Conservation (phyloP, 805 yeast species). For the Wickerhamomyces hampshirensis region DNA sequence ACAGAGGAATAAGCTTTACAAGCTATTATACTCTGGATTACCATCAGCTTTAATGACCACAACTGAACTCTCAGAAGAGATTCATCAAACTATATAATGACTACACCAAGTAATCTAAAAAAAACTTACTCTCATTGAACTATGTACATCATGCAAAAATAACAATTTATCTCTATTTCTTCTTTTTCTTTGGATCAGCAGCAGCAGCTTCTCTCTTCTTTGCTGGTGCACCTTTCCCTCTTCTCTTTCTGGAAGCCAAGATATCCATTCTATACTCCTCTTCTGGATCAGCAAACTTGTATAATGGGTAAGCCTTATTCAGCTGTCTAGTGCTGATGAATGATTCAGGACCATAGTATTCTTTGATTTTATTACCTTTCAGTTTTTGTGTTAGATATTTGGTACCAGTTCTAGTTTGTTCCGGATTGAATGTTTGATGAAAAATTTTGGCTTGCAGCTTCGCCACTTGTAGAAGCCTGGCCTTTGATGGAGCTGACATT, state of each 20-base stretch:
- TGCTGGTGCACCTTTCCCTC: constrained; percentile 87
- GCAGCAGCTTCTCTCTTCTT: constrained; percentile 49
- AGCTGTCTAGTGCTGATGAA: constrained; percentile 60
- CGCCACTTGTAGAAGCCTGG: constrained; percentile 50
- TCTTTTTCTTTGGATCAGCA: constrained; percentile 37
- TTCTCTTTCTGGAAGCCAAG: constrained; percentile 52
- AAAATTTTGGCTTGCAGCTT: constrained; percentile 63
- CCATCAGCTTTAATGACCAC: constrained; percentile 29
- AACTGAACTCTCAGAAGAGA: background rate
- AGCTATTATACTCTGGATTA: constrained; percentile 46
- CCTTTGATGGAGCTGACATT: constrained; percentile 32
- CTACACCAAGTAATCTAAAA: background rate
- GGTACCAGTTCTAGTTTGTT: constrained; percentile 61
- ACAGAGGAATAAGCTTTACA: constrained; percentile 45
- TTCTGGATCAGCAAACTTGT: constrained; percentile 55
- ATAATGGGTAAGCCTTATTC: constrained; percentile 44
- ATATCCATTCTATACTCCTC: constrained; percentile 60
- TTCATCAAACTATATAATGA: background rate
- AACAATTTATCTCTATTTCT: constrained; percentile 18
- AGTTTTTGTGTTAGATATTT: constrained; percentile 63
- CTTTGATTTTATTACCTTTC: constrained; percentile 64
- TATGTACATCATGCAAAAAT: background rate
- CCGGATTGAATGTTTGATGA: constrained; percentile 63
- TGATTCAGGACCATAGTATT: constrained; percentile 72
- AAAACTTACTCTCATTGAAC: background rate